Conservation (phyloP, 2,329 filamentous ascomycete genomes). For the Fusarium denticulatum region DNA sequence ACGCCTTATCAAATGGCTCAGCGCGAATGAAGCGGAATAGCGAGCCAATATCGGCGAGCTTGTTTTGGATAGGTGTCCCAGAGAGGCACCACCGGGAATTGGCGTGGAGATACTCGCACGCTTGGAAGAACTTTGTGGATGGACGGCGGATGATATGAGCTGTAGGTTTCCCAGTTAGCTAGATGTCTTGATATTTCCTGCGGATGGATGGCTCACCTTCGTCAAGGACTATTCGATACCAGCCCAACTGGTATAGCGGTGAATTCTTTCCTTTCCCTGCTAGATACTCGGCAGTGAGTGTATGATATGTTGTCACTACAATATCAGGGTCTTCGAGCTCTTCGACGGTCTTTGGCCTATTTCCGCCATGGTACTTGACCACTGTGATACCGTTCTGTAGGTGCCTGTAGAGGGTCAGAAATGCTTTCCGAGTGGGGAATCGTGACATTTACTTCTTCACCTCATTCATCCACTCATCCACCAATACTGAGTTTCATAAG, state of each 20-base stretch:
- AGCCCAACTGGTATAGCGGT: slow-evolving; percentile 31
- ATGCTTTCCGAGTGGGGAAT: no score
- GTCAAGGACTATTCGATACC: slow-evolving; percentile 56
- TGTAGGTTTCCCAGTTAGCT: slow-evolving; percentile 3
- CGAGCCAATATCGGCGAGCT: slow-evolving; percentile 56
- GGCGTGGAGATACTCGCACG: slow-evolving; percentile 53
- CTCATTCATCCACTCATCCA: slow-evolving; percentile 17
- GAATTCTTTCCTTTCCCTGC: background rate
- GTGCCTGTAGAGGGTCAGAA: background rate
- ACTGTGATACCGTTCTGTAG: background rate
- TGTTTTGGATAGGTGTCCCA: slow-evolving; percentile 65
- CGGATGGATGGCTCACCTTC: slow-evolving; percentile 57
- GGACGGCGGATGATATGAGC: slow-evolving; percentile 59
- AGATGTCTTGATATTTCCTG: no score
- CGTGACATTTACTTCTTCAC: background rate
- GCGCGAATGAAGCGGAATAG: slow-evolving; percentile 23
- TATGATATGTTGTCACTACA: slow-evolving; percentile 7
- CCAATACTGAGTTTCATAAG: slow-evolving; percentile 1
- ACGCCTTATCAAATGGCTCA: background rate
- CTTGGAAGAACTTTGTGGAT: slow-evolving; percentile 55
- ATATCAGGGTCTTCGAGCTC: background rate
- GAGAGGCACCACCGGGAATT: slow-evolving; percentile 62
- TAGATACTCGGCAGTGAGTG: background rate
- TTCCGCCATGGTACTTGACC: slow-evolving; percentile 1
- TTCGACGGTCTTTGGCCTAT: background rate